Percentiles rank a stretch among this genome's conserved stretches.
phyloP scores from a whole-genome alignment of 768 basidiomycete genomes.

The Panus rudis region DNA sequence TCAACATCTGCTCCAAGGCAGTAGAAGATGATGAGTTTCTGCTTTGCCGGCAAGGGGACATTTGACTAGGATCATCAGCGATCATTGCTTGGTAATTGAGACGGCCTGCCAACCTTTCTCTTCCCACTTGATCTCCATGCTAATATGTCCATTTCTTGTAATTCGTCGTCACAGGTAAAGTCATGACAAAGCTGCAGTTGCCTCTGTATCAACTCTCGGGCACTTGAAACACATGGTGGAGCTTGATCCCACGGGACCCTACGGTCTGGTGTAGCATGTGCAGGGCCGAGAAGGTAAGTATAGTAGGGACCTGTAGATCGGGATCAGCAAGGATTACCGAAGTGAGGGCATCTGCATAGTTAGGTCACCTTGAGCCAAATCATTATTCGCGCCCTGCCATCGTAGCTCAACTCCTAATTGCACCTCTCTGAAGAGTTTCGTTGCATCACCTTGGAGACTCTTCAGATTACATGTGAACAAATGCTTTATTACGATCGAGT shows the following conservation, averaged over 20 bases:
- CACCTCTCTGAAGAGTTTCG: conserved; percentile 5
- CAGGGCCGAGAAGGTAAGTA: conserved; percentile 6
- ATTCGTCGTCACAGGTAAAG: neutral
- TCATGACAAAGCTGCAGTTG: neutral
- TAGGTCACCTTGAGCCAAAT: conserved; percentile 5
- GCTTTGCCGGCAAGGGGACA: neutral
- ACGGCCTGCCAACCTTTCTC: conserved; percentile 5
- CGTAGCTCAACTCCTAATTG: conserved; percentile 6
- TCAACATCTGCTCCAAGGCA: conserved; percentile 12
- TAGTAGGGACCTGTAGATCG: conserved; percentile 9
- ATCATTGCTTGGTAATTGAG: neutral
- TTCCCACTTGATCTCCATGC: conserved; percentile 5
- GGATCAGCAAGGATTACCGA: neutral
- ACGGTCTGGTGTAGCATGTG: neutral
- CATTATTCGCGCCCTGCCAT: conserved; percentile 9
- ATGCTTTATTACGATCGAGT: conserved; percentile 3
- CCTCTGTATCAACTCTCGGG: conserved; percentile 4
- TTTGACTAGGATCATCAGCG: neutral
- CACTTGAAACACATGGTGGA: conserved; percentile 3
- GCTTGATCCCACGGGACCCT: conserved; percentile 1
- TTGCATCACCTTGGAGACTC: conserved; percentile 2
- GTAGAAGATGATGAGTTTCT: conserved; percentile 1
- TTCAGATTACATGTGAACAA: conserved; percentile 11
- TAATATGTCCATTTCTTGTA: conserved; percentile 2
- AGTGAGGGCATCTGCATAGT: neutral